Conservation (phyloP, 768 basidiomycete species). For the Mycena crocata region DNA sequence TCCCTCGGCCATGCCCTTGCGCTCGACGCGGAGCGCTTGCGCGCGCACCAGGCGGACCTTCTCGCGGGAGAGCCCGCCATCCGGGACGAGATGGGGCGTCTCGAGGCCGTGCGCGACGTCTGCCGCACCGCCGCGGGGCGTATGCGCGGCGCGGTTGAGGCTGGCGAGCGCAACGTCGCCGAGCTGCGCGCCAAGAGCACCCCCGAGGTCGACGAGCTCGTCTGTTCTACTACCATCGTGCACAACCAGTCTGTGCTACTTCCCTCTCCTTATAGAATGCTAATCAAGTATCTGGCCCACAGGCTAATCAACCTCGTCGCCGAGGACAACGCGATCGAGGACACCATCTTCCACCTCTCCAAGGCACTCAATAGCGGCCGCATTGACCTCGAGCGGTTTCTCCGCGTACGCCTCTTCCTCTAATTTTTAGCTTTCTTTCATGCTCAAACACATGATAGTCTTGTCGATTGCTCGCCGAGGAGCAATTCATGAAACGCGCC, state of each 20-base stretch:
- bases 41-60: slow-evolving; percentile 86
- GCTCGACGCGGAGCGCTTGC: slow-evolving; percentile 79
- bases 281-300: background rate
- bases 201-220: slow-evolving; percentile 95
- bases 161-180: slow-evolving; percentile 77
- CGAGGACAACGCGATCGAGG: slow-evolving; percentile 99
- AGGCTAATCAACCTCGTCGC: slow-evolving; percentile 97
- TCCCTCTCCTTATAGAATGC: slow-evolving; percentile 11
- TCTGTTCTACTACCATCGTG: slow-evolving; percentile 95
- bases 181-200: slow-evolving; percentile 88
- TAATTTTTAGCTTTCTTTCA: slow-evolving; percentile 22
- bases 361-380: slow-evolving; percentile 91
- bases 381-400: slow-evolving; percentile 94
- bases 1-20: slow-evolving; percentile 74
- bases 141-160: slow-evolving; percentile 69
- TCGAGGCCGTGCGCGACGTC: slow-evolving; percentile 93
- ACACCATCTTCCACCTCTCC: slow-evolving; percentile 97
- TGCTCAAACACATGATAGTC: slow-evolving; percentile 57
- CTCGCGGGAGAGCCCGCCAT: slow-evolving; percentile 93
- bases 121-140: slow-evolving; percentile 83
- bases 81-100: slow-evolving; percentile 93
- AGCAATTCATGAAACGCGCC: slow-evolving; percentile 97
- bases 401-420: slow-evolving; percentile 71
- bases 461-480: slow-evolving; percentile 89
- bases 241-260: slow-evolving; percentile 86